Base-by-base conservation (phyloP, 306 rosid species). In the Lathyrus aphaca region DNA sequence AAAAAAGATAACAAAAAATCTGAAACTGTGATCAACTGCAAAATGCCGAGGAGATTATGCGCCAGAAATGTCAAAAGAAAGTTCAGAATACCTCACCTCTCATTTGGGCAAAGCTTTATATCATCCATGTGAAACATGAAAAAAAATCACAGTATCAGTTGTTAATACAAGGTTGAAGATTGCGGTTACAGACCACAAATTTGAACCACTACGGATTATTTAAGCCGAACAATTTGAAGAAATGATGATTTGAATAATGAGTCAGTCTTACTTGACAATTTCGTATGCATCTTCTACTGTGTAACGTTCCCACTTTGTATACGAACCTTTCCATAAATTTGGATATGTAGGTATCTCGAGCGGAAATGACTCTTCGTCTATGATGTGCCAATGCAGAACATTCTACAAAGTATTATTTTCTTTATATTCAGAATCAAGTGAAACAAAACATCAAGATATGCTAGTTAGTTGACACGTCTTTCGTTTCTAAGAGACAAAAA, bases 311-410 rank as follows among this genome's bases (percentile, higher is more conserved):
- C 85, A 87, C 76, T 89, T 82, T 46, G 99, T 78, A 63, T 94
- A 94, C 64, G 99, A 75, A 71, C 99, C 99, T 80, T 86, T 80
- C 99, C 99, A 94, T 77, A 94, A 80, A 10, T 91, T 89, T 64
- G 96, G 99, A 80, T 87, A 87, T 12, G 92, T 39, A 68, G 99
- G 99, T 75, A 84, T 65, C 90, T 94, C 99, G 2, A 94, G 79
- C 56, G 99, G 97, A 87, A 94, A 94, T 19, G 99, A 86, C 74
- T 94, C 53, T 76, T 80, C 89, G 23, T 94, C 99, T 82, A 94
- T 86, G 80, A 89, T 79, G 85, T 94, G 97, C 99, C 99, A 94
- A 73, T 94, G 99, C 27, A 94, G 89, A 65, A 94, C 97, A 86
- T 94, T 94, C 99, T 94, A 77, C 64, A 25, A 60, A 74, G 83